Base-by-base conservation (phyloP, 176 grass and related monocot species). In the Guadua angustifolia region DNA sequence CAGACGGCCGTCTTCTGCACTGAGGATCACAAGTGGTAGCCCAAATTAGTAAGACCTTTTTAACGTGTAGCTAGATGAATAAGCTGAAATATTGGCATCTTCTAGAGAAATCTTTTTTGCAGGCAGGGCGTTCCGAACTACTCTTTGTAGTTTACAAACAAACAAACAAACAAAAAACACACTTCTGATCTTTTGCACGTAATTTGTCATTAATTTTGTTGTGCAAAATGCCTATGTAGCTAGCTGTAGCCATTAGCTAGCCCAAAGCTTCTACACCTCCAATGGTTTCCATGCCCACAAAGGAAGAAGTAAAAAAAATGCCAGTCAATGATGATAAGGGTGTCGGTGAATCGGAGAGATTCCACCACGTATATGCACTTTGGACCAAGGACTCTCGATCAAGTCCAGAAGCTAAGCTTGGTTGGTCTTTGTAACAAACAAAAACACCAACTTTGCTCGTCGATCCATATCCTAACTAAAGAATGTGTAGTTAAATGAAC, bases 271-370 rank as follows among this genome's bases (percentile, higher is more conserved):
- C 24, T 73, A 18, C 15, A 51, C 24, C 44, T 33, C 71, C 71
- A 75, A 42, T 84, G 72, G 72, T 84, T 76, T 84, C 61, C 61
- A 59, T 73, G 49, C 70, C 46, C 78, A 81, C 69, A 81, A 77
- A 55, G 45, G 25, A 15, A 50, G 55, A 71, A 71, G 17, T 29
- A 60, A 18, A 45, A 11, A 5, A 16, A 32, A 32, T 73, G 25
- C 0, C 24, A 5, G 72, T 55, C 72, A 88, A 77, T 77, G 62
- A 6, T 74, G 51, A 53, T 38, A 44, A 43, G 8, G 36, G 42
- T 21, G 73, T 78, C 88, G 73, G 88, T 90, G 79, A 78, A 86
- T 44, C 36, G 88, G 88, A 90, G 73, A 82, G 83, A 82, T 66
- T 45, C 73, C 88, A 90, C 83, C 83, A 71, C n/a, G n/a, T 18